These are phyloP conservation scores for Neurospora sp. DNA, from an alignment of 495 filamentous ascomycete genomes.

Conservation along the genomic window DNA sequence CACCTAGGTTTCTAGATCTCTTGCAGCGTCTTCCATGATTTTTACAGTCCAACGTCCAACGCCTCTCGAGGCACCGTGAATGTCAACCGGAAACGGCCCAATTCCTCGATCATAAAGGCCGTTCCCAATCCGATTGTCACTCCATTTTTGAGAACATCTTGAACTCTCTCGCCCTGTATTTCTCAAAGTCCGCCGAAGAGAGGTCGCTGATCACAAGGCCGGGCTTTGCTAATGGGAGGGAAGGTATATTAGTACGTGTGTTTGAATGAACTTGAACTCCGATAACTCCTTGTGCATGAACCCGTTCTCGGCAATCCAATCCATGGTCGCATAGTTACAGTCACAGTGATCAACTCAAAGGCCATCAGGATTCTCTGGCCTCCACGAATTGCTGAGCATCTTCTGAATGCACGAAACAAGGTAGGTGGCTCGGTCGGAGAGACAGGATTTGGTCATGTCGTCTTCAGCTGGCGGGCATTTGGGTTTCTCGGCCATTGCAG, in stretches of 20 bases:
- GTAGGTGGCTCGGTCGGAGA: too few species aligned
- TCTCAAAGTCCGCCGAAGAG: conserved; percentile 39
- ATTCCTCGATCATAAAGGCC: conserved; percentile 33
- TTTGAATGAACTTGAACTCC: conserved; percentile 9
- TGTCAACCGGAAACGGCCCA: conserved; percentile 44
- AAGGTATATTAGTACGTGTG: not conserved
- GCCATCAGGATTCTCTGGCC: conserved; percentile 1
- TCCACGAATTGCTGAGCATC: too few species aligned
- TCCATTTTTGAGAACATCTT: conserved; percentile 28
- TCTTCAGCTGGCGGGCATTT: too few species aligned
- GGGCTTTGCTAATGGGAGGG: not conserved
- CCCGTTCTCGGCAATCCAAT: conserved; percentile 12
- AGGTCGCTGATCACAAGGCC: conserved; percentile 32
- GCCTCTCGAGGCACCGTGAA: conserved; percentile 29
- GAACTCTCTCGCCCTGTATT: not conserved
- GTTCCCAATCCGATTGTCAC: conserved; percentile 34
- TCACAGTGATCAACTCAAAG: not conserved
- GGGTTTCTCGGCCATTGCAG: too few species aligned
- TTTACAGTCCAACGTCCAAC: conserved; percentile 27
- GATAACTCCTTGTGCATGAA: conserved; percentile 11
- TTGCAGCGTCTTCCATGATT: conserved; percentile 1
- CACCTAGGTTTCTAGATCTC: not conserved
- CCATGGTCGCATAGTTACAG: not conserved
- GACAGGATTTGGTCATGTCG: too few species aligned
- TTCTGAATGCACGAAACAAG: too few species aligned